Evolutionary conservation across 495 filamentous ascomycete genomes (phyloP), one percentile per base, ranked within the genome.

Genomic region (Daldinia childiae): DNA sequence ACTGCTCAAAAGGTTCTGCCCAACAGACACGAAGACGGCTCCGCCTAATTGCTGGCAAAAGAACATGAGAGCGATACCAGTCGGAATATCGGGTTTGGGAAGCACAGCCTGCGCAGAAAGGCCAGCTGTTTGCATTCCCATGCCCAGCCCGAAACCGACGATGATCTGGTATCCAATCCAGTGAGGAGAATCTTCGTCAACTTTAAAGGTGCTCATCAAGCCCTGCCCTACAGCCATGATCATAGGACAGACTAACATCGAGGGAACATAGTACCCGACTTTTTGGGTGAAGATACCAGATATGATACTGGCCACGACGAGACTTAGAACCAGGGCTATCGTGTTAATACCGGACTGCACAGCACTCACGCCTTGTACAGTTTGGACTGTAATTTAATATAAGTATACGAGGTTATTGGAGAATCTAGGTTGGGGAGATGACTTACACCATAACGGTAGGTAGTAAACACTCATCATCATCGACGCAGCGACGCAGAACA

Each of bases 151-250:
- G 11, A 91, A 83, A 36, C 92, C 92, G 55, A 84, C 86, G n/a
- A 94, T 65, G 59, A 92, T 82, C 72, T 93, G 90, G 75, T 87
- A 93, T 11, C 87, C 89, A 58, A 93, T 90, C 91, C 91, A 94
- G 41, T 86, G 82, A 4, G 82, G 66, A 11, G 84, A 79, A 14
- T 76, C 73, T 6, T 87, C 87, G 61, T 85, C 75, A 0, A 83
- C 78, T 34, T 82, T 82, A 70, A 92, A 87, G 0, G 90, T 92
- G 11, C 84, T 88, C 64, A 94, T 80, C 9, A 94, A 81, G 4
- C 92, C 92, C 34, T 88, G 83, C 3, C 90, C 92, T 17, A 90
- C 81, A 17, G 89, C 78, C 83, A 91, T 89, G 68, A 93, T 74
- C 19, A 87, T 71, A 0, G 86, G 77, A 1, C 83, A 83, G 11